Evolutionary conservation across 2,329 filamentous ascomycete genomes (phyloP).

Genomic region (Alternaria conjuncta): DNA sequence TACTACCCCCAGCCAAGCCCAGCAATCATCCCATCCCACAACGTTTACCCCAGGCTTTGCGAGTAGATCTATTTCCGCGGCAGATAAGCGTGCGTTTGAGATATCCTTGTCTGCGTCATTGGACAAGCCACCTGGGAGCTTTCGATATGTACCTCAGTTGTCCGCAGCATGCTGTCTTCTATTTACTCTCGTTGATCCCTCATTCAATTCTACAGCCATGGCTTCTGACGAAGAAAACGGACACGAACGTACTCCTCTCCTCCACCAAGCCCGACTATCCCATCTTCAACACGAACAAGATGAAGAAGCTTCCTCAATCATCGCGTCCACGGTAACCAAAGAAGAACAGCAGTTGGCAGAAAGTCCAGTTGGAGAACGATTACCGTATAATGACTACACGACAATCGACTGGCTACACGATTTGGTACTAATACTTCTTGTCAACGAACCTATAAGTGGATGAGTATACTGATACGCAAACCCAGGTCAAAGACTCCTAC

Average conservation of each 20-base stretch:
- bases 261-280: conserved; percentile 40
- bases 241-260: conserved; percentile 46
- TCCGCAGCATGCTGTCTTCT: neutral
- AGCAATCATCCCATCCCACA: conserved; percentile 10
- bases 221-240: conserved; percentile 29
- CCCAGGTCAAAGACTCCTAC: conserved; percentile 63
- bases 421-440: conserved; percentile 47
- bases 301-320: conserved; percentile 52
- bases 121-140: neutral
- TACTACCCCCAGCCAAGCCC: conserved; percentile 1
- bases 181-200: neutral
- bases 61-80: conserved; percentile 9
- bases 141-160: neutral
- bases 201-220: conserved; percentile 16
- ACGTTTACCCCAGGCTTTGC: conserved; percentile 12
- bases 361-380: conserved; percentile 60
- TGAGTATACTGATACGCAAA: neutral
- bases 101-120: conserved; percentile 10
- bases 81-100: conserved; percentile 18
- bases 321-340: conserved; percentile 55
- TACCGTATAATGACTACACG: conserved; percentile 67
- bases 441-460: neutral
- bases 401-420: conserved; percentile 70
- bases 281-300: conserved; percentile 48
- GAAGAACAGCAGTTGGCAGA: conserved; percentile 57